Base-by-base conservation (phyloP, 2,329 filamentous ascomycete species). In the Xylogone sp. region DNA sequence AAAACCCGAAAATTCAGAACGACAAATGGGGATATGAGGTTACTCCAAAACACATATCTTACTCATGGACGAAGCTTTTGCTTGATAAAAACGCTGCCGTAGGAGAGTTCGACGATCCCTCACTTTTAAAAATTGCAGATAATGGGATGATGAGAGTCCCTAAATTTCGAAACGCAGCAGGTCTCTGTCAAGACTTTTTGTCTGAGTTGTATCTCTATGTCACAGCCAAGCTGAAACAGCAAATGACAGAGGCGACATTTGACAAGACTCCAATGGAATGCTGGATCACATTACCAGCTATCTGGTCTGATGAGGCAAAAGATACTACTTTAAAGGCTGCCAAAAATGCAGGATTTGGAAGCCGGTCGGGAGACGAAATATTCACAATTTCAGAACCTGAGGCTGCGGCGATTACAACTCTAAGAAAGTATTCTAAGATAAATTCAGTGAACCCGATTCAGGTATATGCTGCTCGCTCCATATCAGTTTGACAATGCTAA, bases 21-120 rank as follows among this genome's bases (percentile, higher is more conserved):
- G 54, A 59, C 27, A 59, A 58, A 39, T 62, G 59, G 58, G 59
- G 60, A n/a, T 62, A 60, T n/a, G 47, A 58, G 22, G 60, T 60
- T 5, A 4, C 50, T 2, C 31, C 60, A 0, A 56, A 58, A 48
- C 42, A 55, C 2, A 51, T n/a, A 3, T 61, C 59, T 21, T 61
- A 59, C 31, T 61, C 60, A 2, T 62, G 60, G 60, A 61, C 60
- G 1, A 62, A 62, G 42, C 59, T 62, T 34, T 34, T 62, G 2
- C 58, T 62, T 31, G 60, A 62, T 20, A 55, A 56, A 9, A 57
- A 55, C 46, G 52, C 60, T 5, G 13, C 44, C 10, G 9, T 18
- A 3, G 48, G 42, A 10, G 43, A 56, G 8, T 27, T 53, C 45
- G 58, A 62, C 7, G 58, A 62, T 29, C 58, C 53, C 1, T 20